Base-by-base conservation (phyloP, 1,139 yeast species). In the Insectozyma bohioensis region DNA sequence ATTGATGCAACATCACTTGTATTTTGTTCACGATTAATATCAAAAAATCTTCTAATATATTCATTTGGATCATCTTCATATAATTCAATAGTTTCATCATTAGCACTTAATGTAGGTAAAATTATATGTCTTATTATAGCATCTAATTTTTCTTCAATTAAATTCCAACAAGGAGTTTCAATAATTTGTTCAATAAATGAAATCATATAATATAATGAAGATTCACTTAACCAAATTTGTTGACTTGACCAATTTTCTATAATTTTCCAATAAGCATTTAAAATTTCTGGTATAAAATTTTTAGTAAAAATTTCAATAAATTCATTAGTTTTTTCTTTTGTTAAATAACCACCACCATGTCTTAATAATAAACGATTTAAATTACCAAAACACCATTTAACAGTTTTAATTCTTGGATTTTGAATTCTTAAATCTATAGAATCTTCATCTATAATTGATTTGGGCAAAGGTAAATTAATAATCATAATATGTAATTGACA, bases 1-100 rank as follows among this genome's bases (percentile, higher is more conserved):
- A 84, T 75, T 2, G 96, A 82, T 0, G 95, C 95, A 26, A 78
- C 78, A 49, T 86, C 95, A 0, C 95, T 78, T 9, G 92, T 81
- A 30, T 77, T 74, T 23, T 77, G 72, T 43, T 85, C 95, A 44
- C 85, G 79, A 49, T 77, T 80, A 37, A 80, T 66, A 51, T 81
- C 88, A 45, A 80, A 80, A 48, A 63, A 80, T 45, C 85, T 70
- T 61, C 88, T 72, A 23, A 82, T 70, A 48, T 82, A 84, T 47
- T 83, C 90, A 43, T 80, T 85, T 5, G 84, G 80, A 41, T 83
- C 90, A 41, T 78, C 85, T 46, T 82, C 85, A 48, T 78, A 80
- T 35, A 80, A 59, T 46, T 80, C 85, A 24, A 81, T 61, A 23
- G 76, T 67, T 38, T 71, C 75, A 22, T 71, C 72, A 14, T 63